phyloP scores from a whole-genome alignment of 495 filamentous ascomycete species.

The Elasticomyces elasticus region DNA sequence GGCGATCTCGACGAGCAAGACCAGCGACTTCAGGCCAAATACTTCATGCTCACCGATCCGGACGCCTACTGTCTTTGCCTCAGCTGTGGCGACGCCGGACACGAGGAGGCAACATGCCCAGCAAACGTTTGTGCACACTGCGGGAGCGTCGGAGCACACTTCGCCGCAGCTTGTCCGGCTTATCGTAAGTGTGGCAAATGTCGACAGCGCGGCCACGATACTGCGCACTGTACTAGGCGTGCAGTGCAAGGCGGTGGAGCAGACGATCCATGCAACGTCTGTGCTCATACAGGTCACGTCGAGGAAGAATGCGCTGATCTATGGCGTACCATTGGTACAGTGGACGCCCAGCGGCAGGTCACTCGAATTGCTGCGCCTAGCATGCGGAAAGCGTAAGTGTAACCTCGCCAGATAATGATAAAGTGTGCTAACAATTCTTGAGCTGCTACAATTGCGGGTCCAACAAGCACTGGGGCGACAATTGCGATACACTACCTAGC shows the following conservation, averaged over 20 bases:
- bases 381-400: not conserved
- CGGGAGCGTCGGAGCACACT: slow-evolving; percentile 2
- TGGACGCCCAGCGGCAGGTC: not conserved
- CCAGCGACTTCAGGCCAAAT: slow-evolving; percentile 5
- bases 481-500: slow-evolving; percentile 1
- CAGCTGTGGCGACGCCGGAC: slow-evolving; percentile 6
- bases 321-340: slow-evolving; percentile 6
- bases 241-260: not conserved
- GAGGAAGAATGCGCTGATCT: slow-evolving; percentile 15
- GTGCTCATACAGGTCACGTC: slow-evolving; percentile 2
- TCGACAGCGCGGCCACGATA: slow-evolving; percentile 6
- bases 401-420: too few relatives aligned
- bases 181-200: slow-evolving; percentile 11
- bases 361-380: not conserved
- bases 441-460: slow-evolving; percentile 19
- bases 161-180: slow-evolving; percentile 8
- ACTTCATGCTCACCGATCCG: slow-evolving; percentile 5
- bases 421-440: not conserved
- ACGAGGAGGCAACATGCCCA: slow-evolving; percentile 8
- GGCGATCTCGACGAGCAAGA: slow-evolving; percentile 4
- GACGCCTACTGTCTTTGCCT: slow-evolving; percentile 5
- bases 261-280: slow-evolving; percentile 7
- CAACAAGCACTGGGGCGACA: slow-evolving; percentile 11
- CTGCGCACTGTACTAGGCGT: not conserved
- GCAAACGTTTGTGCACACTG: not conserved